These are phyloP conservation scores for Sarocladium brachiariae DNA, from an alignment of 2,329 filamentous ascomycete species.

Conservation along the genomic window DNA sequence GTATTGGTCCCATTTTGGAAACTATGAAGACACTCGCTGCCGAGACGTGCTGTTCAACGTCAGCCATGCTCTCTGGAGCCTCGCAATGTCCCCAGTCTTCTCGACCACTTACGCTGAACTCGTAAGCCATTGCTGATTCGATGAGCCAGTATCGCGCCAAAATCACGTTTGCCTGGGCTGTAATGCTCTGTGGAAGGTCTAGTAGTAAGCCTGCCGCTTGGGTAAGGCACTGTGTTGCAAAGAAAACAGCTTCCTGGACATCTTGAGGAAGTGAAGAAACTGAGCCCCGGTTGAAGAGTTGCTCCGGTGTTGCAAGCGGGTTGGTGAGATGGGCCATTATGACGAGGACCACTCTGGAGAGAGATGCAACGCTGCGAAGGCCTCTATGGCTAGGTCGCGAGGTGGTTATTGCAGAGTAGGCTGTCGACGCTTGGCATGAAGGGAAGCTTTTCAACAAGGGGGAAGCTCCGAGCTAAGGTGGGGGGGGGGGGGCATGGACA, in stretches of 20 bases:
- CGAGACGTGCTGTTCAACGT: conserved; percentile 59
- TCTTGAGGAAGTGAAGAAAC: conserved; percentile 56
- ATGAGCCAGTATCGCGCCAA: conserved; percentile 74
- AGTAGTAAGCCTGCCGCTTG: conserved; percentile 77
- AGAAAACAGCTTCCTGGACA: conserved; percentile 65
- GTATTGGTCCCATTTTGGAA: conserved; percentile 72
- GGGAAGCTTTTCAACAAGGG: too few relatives aligned
- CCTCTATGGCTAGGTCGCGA: too few relatives aligned
- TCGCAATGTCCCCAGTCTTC: background rate
- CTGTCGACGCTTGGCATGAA: too few relatives aligned
- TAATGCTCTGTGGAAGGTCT: conserved; percentile 75
- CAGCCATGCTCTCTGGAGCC: conserved; percentile 4
- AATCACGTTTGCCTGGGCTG: conserved; percentile 77
- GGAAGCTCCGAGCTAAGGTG: too few relatives aligned
- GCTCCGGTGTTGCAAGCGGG: conserved; percentile 63
- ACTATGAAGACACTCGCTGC: conserved; percentile 75
- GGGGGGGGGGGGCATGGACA: too few relatives aligned
- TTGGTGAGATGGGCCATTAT: conserved; percentile 60
- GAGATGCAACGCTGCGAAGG: too few relatives aligned
- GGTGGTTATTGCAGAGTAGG: too few relatives aligned
- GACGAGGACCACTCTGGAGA: background rate
- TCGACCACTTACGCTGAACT: conserved; percentile 43
- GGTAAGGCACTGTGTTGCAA: conserved; percentile 64
- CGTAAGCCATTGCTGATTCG: conserved; percentile 47
- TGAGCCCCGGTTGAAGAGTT: conserved; percentile 53